Evolutionary conservation across 768 basidiomycete genomes (phyloP), one percentile per base, ranked within the genome.

Genomic region (Auricularia sp.): DNA sequence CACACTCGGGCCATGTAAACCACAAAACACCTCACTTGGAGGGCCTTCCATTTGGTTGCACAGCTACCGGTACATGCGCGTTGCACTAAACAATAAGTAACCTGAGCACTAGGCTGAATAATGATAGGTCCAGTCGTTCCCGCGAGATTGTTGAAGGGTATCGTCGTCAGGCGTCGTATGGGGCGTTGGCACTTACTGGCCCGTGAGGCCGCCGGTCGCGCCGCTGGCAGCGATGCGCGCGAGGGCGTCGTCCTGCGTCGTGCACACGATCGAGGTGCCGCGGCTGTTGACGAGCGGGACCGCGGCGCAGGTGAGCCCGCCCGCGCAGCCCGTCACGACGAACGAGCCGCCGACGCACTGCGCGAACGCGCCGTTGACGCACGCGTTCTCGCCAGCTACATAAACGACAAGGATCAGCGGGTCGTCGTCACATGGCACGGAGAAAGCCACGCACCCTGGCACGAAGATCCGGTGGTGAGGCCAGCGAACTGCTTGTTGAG

Each of bases 191-290:
- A 1, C 29, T 59, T 35, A 59, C 24, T 59, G 29, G 34, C 80
- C 79, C 35, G 74, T 71, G 16, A 82, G 65, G 6, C 80, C 82
- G 58, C 81, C 80, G 6, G 71, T 65, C 11, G 78, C 83, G 54
- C 82, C 82, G 36, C 80, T 75, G 34, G 70, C 74, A 11, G 76
- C 76, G 65, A 84, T 81, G 34, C 83, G 83, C 3, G 76, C 72
- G 63, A 78, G 75, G 24, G 78, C 67, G 71, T 86, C 82, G 21
- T 75, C 74, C 59, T 76, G 71, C 5, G 83, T 82, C 1, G 80
- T 81, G 72, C 84, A 86, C 36, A 80, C 77, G 65, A 85, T 77
- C 45, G 68, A 76, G 8, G 83, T 85, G 45, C 85, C 85, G 0
- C 78, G 66, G 2, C 75, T 72, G 72, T 81, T 80, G 37, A 79